Percentiles rank a stretch among this genome's conserved stretches.
Evolutionary conservation across 129 eudicot genomes (phyloP).

Genomic region (Lactuca saligna): DNA sequence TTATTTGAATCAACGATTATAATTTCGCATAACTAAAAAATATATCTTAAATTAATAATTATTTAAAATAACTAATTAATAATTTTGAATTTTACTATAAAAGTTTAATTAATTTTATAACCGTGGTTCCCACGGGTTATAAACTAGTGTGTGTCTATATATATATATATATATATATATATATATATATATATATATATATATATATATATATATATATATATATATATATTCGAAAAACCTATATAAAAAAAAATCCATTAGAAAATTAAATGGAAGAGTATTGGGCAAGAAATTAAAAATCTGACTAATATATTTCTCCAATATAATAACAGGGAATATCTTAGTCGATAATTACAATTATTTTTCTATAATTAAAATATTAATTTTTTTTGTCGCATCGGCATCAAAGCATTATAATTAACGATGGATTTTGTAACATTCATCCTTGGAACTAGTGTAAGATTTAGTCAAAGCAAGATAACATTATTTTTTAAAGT

Average conservation of each 20-base stretch:
- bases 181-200: no score
- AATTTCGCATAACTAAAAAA: no score
- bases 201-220: no score
- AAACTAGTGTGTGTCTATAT: no score
- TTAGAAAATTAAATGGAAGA: neutral
- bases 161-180: no score
- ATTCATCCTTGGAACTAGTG: constrained; percentile 35
- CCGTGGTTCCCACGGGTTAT: no score
- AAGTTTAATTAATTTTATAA: no score
- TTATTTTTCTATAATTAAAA: constrained; percentile 1
- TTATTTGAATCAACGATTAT: no score
- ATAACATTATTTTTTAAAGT: constrained; percentile 18
- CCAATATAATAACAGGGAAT: constrained; percentile 16
- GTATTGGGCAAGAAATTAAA: constrained; percentile 21
- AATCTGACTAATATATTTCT: neutral
- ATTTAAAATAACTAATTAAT: no score
- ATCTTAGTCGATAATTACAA: constrained; percentile 30
- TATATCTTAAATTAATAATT: no score
- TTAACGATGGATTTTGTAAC: constrained; percentile 38
- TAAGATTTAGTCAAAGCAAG: constrained; percentile 36
- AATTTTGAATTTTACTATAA: no score
- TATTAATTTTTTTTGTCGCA: constrained; percentile 16
- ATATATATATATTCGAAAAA: neutral
- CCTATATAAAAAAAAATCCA: no score
- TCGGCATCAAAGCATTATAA: constrained; percentile 26